Conservation (phyloP, 208 protist species). For the Leptomonas pyrrhocoris region DNA sequence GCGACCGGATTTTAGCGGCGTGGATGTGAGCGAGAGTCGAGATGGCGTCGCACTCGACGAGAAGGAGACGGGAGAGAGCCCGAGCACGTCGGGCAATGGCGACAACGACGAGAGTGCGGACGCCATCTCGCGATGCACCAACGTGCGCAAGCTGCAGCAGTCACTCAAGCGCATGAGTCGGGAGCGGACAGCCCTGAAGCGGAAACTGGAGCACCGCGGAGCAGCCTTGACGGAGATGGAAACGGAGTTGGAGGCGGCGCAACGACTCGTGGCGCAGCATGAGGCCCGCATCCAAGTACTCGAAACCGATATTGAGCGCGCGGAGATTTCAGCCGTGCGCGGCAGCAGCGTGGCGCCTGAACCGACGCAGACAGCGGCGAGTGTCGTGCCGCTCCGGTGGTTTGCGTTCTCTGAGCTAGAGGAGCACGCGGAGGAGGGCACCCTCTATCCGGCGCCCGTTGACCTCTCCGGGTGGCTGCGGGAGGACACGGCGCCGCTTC, state of each 20-base stretch:
- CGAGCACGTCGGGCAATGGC: not conserved
- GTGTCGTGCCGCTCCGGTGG: constrained; percentile 4
- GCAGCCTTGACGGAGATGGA: constrained; percentile 17
- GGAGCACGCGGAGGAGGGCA: constrained; percentile 15
- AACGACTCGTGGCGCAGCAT: constrained; percentile 19
- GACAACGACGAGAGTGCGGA: constrained; percentile 5
- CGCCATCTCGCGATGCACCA: constrained; percentile 8
- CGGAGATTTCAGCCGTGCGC: not conserved
- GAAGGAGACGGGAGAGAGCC: not conserved
- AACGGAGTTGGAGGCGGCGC: constrained; percentile 16
- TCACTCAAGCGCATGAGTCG: constrained; percentile 28
- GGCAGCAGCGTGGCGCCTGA: not conserved
- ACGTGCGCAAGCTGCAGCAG: constrained; percentile 28
- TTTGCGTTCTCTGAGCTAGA: constrained; percentile 22
- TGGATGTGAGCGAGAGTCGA: not conserved
- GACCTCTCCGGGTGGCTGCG: constrained; percentile 21
- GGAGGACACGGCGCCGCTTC: constrained; percentile 1
- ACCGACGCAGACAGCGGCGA: not conserved
- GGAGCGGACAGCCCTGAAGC: constrained; percentile 21
- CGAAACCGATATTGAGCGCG: not conserved
- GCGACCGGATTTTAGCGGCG: not conserved
- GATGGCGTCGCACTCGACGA: not conserved
- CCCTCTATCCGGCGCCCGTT: constrained; percentile 16
- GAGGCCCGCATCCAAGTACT: constrained; percentile 16
- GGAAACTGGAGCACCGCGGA: constrained; percentile 25